Conservation (phyloP, 371 early-diverging fungal species). For the Mucor saturninus region DNA sequence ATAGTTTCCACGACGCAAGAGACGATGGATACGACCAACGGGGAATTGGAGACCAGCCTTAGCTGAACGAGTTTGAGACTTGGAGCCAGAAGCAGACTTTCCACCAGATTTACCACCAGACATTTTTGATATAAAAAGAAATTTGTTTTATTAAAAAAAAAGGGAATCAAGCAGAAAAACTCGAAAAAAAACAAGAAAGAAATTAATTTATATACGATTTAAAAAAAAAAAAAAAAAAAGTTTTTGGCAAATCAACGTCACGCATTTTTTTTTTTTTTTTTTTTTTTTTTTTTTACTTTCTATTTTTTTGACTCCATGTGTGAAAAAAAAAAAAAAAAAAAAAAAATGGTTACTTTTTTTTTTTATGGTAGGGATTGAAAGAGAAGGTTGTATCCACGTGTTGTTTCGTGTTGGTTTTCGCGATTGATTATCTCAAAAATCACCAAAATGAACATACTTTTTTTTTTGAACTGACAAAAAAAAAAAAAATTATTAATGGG, state of each 20-base stretch:
- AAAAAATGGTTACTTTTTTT: no score
- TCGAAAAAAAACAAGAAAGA: slow-evolving; percentile 24
- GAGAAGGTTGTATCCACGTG: no score
- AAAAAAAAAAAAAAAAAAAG: slow-evolving; percentile 8
- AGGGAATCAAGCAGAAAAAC: slow-evolving; percentile 20
- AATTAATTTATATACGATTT: no score
- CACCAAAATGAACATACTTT: no score
- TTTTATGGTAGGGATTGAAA: no score
- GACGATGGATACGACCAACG: slow-evolving; percentile 96
- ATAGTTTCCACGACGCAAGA: slow-evolving; percentile 92
- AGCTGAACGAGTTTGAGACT: slow-evolving; percentile 72
- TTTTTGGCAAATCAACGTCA: slow-evolving; percentile 4
- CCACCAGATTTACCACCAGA: slow-evolving; percentile 58
- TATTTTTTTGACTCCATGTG: not conserved
- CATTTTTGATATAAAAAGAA: slow-evolving; percentile 25
- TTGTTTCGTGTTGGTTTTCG: no score
- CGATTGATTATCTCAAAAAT: no score
- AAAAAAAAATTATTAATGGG: no score
- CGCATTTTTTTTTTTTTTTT: slow-evolving; percentile 14
- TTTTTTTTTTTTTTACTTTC: slow-evolving; percentile 19
- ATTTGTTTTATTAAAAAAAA: not conserved
- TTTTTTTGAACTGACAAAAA: no score
- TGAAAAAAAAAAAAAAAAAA: no score
- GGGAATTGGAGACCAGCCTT: slow-evolving; percentile 95
- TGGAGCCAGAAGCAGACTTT: slow-evolving; percentile 58